Base-by-base conservation (phyloP, 805 yeast species). In the Hanseniaspora taiwanica region DNA sequence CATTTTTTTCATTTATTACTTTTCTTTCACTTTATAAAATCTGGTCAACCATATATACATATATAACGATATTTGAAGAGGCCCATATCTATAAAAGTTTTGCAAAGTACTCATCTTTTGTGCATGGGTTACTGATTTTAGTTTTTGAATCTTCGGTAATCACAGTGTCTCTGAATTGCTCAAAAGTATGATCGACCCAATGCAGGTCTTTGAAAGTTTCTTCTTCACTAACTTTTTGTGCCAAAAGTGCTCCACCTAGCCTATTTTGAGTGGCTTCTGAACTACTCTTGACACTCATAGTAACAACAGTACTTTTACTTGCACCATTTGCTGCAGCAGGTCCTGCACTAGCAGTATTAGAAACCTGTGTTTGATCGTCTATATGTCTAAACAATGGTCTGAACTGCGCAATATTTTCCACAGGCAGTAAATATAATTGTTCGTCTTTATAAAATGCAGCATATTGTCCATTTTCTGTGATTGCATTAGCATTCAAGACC, bases 351-450 rank as follows among this genome's bases (percentile, higher is more conserved):
- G 65, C 65, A 14, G 21, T 34, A 2, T 36, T 37, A 38, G n/a
- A n/a, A n/a, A n/a, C n/a, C n/a, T n/a, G n/a, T n/a, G 59, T 62
- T 40, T 68, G 62, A 32, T 69, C 76, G 54, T 86, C 94, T 34
- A 86, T 74, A 54, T 87, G 83, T 47, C 70, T 72, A 61, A 91
- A 84, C 49, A 72, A 71, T 2, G 96, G 91, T 48, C 95, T 70
- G 44, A 91, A 57, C 57, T 89, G 96, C 0, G 80, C 73, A 0
- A 81, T 73, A 17, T 75, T 68, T 27, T 74, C 71, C 1, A 87
- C 65, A 1, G 89, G 82, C 1, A 73, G 59, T 44, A 89, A 56
- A 38, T 81, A 74, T 6, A 85, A 51, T 49, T 69, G 75, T 14
- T 69, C 71, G 23, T 71, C 62, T 29, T 56, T 50, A 31, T 70